Evolutionary conservation across 139 green algal species (phyloP), one percentile per base, ranked within the genome.

Genomic region (Closterium sp.): DNA sequence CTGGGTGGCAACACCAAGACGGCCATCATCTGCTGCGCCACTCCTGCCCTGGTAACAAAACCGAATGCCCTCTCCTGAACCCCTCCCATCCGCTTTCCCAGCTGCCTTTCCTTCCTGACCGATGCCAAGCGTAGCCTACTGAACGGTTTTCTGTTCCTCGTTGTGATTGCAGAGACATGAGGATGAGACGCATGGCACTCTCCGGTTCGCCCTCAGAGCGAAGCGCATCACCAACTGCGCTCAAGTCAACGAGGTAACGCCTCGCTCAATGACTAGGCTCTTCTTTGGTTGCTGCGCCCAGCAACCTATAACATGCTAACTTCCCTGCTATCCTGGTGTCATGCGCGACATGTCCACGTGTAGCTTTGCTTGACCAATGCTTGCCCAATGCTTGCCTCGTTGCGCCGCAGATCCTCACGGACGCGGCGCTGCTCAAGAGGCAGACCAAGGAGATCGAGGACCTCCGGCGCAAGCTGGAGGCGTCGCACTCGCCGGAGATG

Each of bases 1-100:
- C 96, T 99, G 89, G 97, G 97, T 43, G 97, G 97, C 84, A 99
- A 99, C 91, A 96, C 97, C 34, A 98, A 98, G 93, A 99, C 97
- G 0, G 97, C 97, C 86, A 98, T 99, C 94, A 98, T 99, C 89
- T 98, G 96, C 92, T 97, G 96, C 91, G 96, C 99, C 91, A 99
- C 97, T 5, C 97, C 97, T 2, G 96, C 97, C 0, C 30, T 87
- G 0, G 84, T 97, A 35, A 69, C 43, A 28, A 2, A 69, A 69
- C 43, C 43, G 9, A 69, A 69, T 69, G 43, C 12, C 5, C 43
- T 69, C 43, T 4, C 38, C 43, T 25, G 12, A 69, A 69, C 43
- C 9, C 2, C 43, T 69, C 1, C 43, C 9, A 69, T 69, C 9
- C 12, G 43, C 9, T 69, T 69, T 12, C 3, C 43, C 12, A 28